phyloP scores from a whole-genome alignment of 1,139 yeast genomes.

The Scheffersomyces quercinus region DNA sequence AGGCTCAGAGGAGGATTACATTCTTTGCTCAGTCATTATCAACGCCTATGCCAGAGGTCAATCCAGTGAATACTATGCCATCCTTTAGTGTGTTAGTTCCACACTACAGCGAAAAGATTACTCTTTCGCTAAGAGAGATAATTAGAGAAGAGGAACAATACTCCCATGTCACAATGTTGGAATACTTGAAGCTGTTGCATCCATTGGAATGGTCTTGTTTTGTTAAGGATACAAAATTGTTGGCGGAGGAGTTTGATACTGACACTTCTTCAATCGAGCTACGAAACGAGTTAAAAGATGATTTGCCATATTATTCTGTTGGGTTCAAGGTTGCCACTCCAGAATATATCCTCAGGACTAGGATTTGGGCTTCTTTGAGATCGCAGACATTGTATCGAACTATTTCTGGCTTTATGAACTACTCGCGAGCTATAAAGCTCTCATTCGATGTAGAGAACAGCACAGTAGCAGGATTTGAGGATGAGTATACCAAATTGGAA shows the following conservation, averaged over 20 bases:
- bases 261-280: conserved; percentile 25
- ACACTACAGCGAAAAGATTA: conserved; percentile 52
- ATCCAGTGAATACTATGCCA: conserved; percentile 46
- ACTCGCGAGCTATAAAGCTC: conserved; percentile 51
- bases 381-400: conserved; percentile 58
- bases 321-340: conserved; percentile 58
- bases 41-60: conserved; percentile 52
- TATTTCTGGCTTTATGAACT: conserved; percentile 59
- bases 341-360: conserved; percentile 50
- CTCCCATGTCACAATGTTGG: conserved; percentile 51
- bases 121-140: conserved; percentile 47
- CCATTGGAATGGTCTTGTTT: conserved; percentile 54
- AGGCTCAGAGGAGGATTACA: conserved; percentile 52
- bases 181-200: conserved; percentile 51
- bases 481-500: conserved; percentile 32
- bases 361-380: conserved; percentile 60
- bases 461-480: conserved; percentile 7
- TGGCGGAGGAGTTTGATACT: conserved; percentile 47
- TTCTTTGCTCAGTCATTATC: conserved; percentile 57
- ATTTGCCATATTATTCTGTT: conserved; percentile 47
- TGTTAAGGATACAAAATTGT: conserved; percentile 48
- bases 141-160: conserved; percentile 49
- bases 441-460: conserved; percentile 45
- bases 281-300: conserved; percentile 25
- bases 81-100: conserved; percentile 53